Evolutionary conservation across 2,329 filamentous ascomycete genomes (phyloP).

Genomic region (Fusarium multiceps): DNA sequence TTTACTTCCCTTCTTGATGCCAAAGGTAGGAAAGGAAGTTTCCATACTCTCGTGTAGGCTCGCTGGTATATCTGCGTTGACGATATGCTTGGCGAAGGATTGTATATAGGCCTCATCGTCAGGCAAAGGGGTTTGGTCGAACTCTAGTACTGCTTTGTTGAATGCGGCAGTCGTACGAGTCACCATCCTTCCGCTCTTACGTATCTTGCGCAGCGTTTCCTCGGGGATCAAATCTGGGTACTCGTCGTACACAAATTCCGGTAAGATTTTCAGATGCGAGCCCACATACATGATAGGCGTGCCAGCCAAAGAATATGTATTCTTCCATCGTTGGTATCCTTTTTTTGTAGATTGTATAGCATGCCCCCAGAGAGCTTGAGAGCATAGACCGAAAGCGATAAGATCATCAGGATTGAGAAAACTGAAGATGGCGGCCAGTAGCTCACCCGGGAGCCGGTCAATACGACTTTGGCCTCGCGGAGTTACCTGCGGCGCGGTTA

Average conservation of each 20-base stretch:
- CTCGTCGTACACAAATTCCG: not conserved
- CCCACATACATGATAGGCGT: conserved; percentile 10
- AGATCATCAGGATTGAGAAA: not conserved
- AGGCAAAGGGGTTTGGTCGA: not conserved
- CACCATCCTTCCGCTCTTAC: not conserved
- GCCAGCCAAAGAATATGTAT: conserved; percentile 12
- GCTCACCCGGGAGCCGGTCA: conserved; percentile 8
- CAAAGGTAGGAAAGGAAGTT: not conserved
- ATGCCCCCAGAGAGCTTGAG: conserved; percentile 3
- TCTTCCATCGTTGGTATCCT: not conserved
- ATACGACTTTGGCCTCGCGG: not conserved
- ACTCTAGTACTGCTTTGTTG: not conserved
- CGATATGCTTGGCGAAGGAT: not conserved
- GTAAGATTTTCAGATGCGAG: not conserved
- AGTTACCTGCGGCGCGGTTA: rapidly evolving
- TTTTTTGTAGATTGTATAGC: not conserved
- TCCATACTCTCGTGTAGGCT: not conserved
- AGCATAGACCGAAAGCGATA: conserved; percentile 10
- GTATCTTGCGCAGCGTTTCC: rapidly evolving
- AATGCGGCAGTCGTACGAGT: not conserved
- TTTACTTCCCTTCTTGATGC: not conserved
- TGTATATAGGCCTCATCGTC: not conserved
- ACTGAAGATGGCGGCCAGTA: not conserved
- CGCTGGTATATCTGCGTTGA: not conserved
- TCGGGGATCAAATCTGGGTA: not conserved